phyloP scores from a whole-genome alignment of 495 filamentous ascomycete species.

The Haplographium delicatum region DNA sequence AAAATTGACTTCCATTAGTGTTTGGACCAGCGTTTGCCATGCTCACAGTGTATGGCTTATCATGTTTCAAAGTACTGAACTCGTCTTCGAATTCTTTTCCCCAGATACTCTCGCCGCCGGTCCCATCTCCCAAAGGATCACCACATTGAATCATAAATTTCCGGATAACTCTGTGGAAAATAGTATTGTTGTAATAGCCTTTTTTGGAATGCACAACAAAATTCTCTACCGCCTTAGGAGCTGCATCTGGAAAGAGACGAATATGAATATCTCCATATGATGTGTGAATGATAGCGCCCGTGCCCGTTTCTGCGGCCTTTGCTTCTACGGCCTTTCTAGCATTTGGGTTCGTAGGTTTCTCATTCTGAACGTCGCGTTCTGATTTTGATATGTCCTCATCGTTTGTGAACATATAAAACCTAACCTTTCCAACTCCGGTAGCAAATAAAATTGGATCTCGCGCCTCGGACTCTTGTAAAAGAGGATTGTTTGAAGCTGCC shows the following conservation, averaged over 20 bases:
- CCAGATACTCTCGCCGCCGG: slow-evolving; percentile 96
- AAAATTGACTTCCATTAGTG: slow-evolving; percentile 82
- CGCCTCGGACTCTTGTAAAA: slow-evolving; percentile 86
- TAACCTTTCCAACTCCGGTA: slow-evolving; percentile 80
- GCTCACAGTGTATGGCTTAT: slow-evolving; percentile 91
- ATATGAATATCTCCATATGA: slow-evolving; percentile 93
- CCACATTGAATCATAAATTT: slow-evolving; percentile 99
- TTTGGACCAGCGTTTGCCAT: slow-evolving; percentile 97
- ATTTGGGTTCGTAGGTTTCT: slow-evolving; percentile 65
- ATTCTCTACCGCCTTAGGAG: slow-evolving; percentile 97
- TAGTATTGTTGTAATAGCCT: slow-evolving; percentile 94
- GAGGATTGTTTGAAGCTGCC: slow-evolving; percentile 89
- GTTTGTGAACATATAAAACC: slow-evolving; percentile 98
- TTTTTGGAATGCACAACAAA: slow-evolving; percentile 85
- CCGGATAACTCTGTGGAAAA: slow-evolving; percentile 94
- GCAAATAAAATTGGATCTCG: slow-evolving; percentile 84
- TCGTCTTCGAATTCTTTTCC: slow-evolving; percentile 94
- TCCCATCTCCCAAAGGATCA: slow-evolving; percentile 91
- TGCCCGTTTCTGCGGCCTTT: slow-evolving; percentile 66
- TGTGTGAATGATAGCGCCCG: slow-evolving; percentile 82
- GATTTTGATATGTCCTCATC: slow-evolving; percentile 78
- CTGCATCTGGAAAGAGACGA: slow-evolving; percentile 86
- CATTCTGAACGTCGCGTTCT: slow-evolving; percentile 88
- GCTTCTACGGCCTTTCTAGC: slow-evolving; percentile 42
- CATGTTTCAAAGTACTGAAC: slow-evolving; percentile 84